These are phyloP conservation scores for Sclerotinia spermophila DNA, from an alignment of 2,329 filamentous ascomycete genomes.

Conservation along the genomic window DNA sequence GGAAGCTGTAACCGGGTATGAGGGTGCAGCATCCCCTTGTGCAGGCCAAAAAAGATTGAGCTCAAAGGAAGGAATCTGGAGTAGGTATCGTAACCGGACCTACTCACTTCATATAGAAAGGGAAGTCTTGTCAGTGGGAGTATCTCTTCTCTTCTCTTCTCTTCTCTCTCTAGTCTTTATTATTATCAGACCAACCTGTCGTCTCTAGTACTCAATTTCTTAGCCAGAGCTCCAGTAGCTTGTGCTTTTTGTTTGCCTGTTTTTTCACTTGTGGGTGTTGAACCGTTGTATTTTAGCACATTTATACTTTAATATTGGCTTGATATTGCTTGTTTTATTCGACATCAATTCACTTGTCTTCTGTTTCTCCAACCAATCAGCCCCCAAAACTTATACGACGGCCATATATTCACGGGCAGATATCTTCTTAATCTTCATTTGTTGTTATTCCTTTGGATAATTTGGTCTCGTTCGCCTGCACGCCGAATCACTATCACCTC, in stretches of 20 bases:
- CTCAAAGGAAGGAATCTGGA: background rate
- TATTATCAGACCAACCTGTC: constrained; percentile 33
- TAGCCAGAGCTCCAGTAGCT: constrained; percentile 49
- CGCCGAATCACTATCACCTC: constrained; percentile 2
- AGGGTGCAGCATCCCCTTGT: background rate
- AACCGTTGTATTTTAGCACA: background rate
- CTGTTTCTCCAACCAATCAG: background rate
- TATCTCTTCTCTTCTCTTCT: background rate
- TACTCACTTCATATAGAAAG: constrained; percentile 14
- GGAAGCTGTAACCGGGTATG: constrained; percentile 8
- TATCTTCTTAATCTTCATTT: background rate
- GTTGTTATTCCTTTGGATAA: background rate
- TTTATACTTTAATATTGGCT: background rate
- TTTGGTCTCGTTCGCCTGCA: constrained; percentile 1
- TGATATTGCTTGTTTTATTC: background rate
- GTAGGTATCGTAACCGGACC: background rate
- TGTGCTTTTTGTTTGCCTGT: constrained; percentile 31
- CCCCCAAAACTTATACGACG: background rate
- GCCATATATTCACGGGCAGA: background rate
- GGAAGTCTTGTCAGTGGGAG: constrained; percentile 1
- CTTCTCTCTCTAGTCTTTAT: constrained; percentile 32
- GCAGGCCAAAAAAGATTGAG: background rate
- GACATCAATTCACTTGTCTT: background rate
- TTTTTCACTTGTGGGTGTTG: constrained; percentile 24
- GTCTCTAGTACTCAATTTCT: constrained; percentile 11